phyloP scores from a whole-genome alignment of 2,329 filamentous ascomycete species.

The Aspergillus cejpii region DNA sequence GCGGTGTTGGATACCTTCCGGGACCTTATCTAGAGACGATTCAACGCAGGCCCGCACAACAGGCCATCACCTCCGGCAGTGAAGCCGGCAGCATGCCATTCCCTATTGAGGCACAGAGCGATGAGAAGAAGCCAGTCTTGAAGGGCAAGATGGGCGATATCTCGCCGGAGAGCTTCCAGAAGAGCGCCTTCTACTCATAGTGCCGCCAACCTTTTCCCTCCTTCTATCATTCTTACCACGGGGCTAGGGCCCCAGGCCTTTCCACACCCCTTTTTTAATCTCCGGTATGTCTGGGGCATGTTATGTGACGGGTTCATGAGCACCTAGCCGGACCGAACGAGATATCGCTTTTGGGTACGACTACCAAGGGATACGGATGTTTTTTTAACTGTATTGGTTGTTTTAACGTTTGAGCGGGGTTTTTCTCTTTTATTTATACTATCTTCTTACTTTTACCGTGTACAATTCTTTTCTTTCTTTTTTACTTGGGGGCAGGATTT shows the following conservation, averaged over 20 bases:
- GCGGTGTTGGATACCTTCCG: slow-evolving; percentile 84
- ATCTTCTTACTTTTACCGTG: slow-evolving; percentile 3
- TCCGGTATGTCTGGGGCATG: neutral
- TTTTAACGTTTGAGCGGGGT: slow-evolving; percentile 12
- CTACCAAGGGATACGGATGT: neutral
- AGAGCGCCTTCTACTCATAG: slow-evolving; percentile 61
- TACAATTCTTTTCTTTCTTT: slow-evolving; percentile 1
- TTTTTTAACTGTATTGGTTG: slow-evolving; percentile 3
- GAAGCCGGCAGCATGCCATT: slow-evolving; percentile 45
- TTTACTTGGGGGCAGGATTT: too few relatives aligned
- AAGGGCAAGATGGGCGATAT: slow-evolving; percentile 59
- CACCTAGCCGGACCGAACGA: neutral
- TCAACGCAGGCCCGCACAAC: slow-evolving; percentile 46
- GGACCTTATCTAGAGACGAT: slow-evolving; percentile 81
- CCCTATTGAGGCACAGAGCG: slow-evolving; percentile 12
- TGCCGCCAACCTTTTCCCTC: neutral
- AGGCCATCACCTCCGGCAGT: slow-evolving; percentile 39
- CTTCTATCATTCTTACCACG: neutral
- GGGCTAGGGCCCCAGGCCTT: neutral
- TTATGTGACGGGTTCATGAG: neutral
- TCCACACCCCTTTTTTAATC: neutral
- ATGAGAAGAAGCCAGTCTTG: slow-evolving; percentile 44
- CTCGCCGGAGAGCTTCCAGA: slow-evolving; percentile 63
- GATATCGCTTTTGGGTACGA: neutral
- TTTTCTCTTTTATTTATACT: neutral